A percentile compares a stretch with the other conserved stretches of the same genome.
These are phyloP conservation scores for Penicillium psychrofluorescens DNA, from an alignment of 495 filamentous ascomycete genomes.

Conservation along the genomic window DNA sequence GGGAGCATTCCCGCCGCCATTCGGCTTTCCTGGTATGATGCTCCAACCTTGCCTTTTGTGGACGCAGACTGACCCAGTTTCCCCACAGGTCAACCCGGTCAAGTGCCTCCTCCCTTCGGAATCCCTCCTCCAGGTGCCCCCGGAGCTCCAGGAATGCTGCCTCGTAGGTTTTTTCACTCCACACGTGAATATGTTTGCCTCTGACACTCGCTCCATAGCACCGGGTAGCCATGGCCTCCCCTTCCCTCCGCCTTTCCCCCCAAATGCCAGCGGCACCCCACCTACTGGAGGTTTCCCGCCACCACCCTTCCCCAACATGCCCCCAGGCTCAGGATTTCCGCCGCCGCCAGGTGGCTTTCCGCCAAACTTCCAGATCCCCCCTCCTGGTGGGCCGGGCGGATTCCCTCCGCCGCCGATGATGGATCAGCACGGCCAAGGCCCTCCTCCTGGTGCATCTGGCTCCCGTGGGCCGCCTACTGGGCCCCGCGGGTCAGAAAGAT, in stretches of 20 bases:
- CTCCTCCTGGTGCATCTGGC: slow-evolving; percentile 11
- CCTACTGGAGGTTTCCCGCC: slow-evolving; percentile 23
- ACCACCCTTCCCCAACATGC: slow-evolving; percentile 22
- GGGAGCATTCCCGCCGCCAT: slow-evolving; percentile 42
- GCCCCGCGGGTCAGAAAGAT: slow-evolving; percentile 27
- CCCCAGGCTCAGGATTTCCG: slow-evolving; percentile 45
- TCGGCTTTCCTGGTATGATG: slow-evolving; percentile 49
- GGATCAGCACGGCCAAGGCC: slow-evolving; percentile 16
- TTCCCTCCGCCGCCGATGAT: slow-evolving; percentile 20
- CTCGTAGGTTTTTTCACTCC: slow-evolving; percentile 31
- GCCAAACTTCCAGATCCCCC: slow-evolving; percentile 42
- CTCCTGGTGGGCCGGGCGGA: slow-evolving; percentile 25
- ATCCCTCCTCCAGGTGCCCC: slow-evolving; percentile 40
- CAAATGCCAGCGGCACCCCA: slow-evolving; percentile 27
- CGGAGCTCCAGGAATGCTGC: slow-evolving; percentile 37
- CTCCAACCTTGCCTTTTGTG: background rate
- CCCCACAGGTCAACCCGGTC: slow-evolving; percentile 37
- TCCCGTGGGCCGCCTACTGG: slow-evolving; percentile 19
- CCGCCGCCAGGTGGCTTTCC: slow-evolving; percentile 56
- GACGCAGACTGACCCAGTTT: background rate
- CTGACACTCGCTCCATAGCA: slow-evolving; percentile 21
- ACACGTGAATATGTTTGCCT: no score
- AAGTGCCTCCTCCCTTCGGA: slow-evolving; percentile 49
- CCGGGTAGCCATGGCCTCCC: slow-evolving; percentile 57
- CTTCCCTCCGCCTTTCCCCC: slow-evolving; percentile 53